Evolutionary conservation across 306 rosid species (phyloP), one percentile per base, ranked within the genome.

Genomic region (Prinsepia uniflora): DNA sequence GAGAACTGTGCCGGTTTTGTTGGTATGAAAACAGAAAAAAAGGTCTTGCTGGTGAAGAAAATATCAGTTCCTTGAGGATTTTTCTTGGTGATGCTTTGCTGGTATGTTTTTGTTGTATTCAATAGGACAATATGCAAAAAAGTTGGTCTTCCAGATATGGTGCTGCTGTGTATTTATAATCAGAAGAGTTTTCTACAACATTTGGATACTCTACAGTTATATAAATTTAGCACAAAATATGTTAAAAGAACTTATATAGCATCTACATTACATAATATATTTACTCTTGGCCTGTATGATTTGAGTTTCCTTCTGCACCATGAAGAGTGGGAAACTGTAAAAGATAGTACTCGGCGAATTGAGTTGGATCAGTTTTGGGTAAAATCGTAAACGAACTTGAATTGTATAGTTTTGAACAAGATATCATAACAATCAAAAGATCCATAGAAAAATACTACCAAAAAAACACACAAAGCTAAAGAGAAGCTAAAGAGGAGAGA

Each of bases 11-110:
- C 73, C 54, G n/a, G 50, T 81, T 55, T 72, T 11, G 34, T 9
- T 19, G 73, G 63, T 71, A 70, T 64, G 24, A 54, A 54, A 45
- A 79, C 92, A 88, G 97, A 88, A 74, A 67, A 83, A 72, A 70
- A 74, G 68, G 73, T 78, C 70, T 80, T 88, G 92, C 87, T 83
- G 89, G 80, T 85, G 83, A 85, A 72, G 78, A 74, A 71, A 77
- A 49, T 68, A 72, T 42, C 36, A 82, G 88, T 79, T 78, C 70
- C 76, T 10, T 65, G 45, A 67, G 77, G 63, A 71, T 71, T 70
- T 60, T 68, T 62, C 43, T 47, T 22, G 10, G 46, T 36, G 17
- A 3, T 6, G 60, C 72, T 68, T 68, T 5, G 61, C 67, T 13
- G 40, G 73, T 65, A 57, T 9, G 40, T 66, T 65, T 72, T 62